Conservation (phyloP, 2,329 filamentous ascomycete genomes). For the Colletotrichum horii region DNA sequence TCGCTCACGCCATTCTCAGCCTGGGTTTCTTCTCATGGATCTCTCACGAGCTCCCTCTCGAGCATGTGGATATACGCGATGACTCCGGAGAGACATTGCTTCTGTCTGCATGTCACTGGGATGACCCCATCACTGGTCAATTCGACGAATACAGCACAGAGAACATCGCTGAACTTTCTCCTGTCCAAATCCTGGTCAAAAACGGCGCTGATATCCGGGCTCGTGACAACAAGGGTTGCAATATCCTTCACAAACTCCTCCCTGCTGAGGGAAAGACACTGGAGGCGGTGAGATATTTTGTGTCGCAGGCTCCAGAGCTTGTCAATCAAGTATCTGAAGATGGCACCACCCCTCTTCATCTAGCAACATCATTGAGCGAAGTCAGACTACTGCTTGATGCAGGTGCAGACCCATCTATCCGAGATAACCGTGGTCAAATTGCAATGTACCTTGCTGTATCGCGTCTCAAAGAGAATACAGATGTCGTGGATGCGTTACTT, state of each 20-base stretch:
- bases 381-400: background rate
- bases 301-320: background rate
- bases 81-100: background rate
- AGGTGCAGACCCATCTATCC: background rate
- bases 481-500: background rate
- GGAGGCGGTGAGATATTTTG: background rate
- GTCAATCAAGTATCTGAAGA: background rate
- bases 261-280: background rate
- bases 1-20: background rate
- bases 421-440: background rate
- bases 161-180: background rate
- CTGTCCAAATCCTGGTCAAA: background rate
- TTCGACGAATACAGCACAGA: accelerated
- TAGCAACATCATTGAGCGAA: background rate
- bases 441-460: background rate
- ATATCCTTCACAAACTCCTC: background rate
- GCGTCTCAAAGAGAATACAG: background rate
- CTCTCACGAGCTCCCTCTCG: background rate
- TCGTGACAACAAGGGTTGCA: background rate
- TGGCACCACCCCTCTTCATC: background rate
- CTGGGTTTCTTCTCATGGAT: background rate
- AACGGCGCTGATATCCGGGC: background rate
- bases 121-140: background rate
- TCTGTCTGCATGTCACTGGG: background rate
- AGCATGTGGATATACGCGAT: background rate